Base-by-base conservation (phyloP, 2,329 filamentous ascomycete species). In the Lachnellula hyalina region DNA sequence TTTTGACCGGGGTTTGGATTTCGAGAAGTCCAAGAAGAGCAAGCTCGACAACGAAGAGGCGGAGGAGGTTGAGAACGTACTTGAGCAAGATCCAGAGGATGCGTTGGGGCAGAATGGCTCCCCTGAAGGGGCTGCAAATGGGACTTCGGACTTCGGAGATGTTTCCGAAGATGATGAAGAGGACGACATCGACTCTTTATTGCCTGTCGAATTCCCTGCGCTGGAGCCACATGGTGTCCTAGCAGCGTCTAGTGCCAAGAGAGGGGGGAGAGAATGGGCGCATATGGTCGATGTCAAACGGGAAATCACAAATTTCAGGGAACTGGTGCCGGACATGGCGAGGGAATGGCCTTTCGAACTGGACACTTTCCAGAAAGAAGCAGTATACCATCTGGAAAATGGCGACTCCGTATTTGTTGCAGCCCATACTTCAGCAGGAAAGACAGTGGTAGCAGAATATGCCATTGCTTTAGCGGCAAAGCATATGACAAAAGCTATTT, bases 401-500 rank as follows among this genome's bases (percentile, higher is more conserved):
- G 93, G 94, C 17, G 94, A 99, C 68, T 97, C 93, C 0, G 94
- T 99, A 25, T 99, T 99, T 66, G 94, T 99, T 49, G 94, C 94
- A 9, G 94, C 94, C 0, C 94, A 99, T 70, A 99, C 94, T 0
- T 99, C 94, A 35, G 94, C 94, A 21, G 94, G 94, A 54, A 99
- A 99, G 76, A 99, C 94, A 1, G 94, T 97, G 0, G 94, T 99
- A 14, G 94, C 94, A 28, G 94, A 99, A 70, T 99, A 99, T 72
- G 94, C 93, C 48, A 97, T 99, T 70, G 91, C 94, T 6, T 77
- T 99, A 55, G 94, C 94, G 32, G 87, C 90, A n/a, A 95, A 93
- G 68, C 94, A 99, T 70, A 97, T 97, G 93, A 99, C 94, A 8
- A 99, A 99, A 71, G 93, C 94, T 21, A 99, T 99, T 61, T 99